Percentiles rank a stretch among this genome's conserved stretches.
phyloP scores from a whole-genome alignment of 2,329 filamentous ascomycete species.

The Rhynchosporium agropyri region DNA sequence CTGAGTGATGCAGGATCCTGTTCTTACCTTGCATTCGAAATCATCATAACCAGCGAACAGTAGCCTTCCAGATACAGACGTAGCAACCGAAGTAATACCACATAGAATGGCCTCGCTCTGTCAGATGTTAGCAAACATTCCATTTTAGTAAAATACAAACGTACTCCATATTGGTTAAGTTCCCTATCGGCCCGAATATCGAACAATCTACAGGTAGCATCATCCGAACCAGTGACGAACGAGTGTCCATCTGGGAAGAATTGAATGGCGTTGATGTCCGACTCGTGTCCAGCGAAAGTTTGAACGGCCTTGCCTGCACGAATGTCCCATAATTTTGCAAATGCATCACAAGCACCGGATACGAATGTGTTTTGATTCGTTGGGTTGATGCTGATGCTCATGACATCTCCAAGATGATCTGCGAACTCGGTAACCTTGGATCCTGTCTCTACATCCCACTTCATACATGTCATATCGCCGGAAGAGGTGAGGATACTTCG shows the following conservation, averaged over 20 bases:
- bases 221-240: conserved; percentile 96
- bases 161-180: conserved; percentile 68
- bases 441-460: conserved; percentile 98
- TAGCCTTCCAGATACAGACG: conserved; percentile 92
- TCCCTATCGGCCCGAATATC: conserved; percentile 94
- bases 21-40: conserved; percentile 97
- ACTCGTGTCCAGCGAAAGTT: conserved; percentile 97
- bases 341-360: conserved; percentile 97
- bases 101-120: conserved; percentile 97
- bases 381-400: conserved; percentile 99
- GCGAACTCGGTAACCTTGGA: conserved; percentile 98
- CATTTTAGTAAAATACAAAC: conserved; percentile 39
- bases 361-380: conserved; percentile 99
- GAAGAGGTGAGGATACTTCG: conserved; percentile 96
- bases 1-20: not conserved
- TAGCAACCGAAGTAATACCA: conserved; percentile 97
- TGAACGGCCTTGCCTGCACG: conserved; percentile 97
- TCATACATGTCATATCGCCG: conserved; percentile 99
- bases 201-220: conserved; percentile 95
- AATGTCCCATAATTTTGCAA: conserved; percentile 98
- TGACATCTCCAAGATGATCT: conserved; percentile 96
- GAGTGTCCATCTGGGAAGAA: conserved; percentile 99
- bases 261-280: conserved; percentile 98
- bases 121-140: conserved; percentile 30
- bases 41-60: conserved; percentile 98